A percentile compares a stretch with the other conserved stretches of the same genome.
These are phyloP conservation scores for Aspergillus piperis DNA, from an alignment of 2,329 filamentous ascomycete genomes.

Conservation along the genomic window DNA sequence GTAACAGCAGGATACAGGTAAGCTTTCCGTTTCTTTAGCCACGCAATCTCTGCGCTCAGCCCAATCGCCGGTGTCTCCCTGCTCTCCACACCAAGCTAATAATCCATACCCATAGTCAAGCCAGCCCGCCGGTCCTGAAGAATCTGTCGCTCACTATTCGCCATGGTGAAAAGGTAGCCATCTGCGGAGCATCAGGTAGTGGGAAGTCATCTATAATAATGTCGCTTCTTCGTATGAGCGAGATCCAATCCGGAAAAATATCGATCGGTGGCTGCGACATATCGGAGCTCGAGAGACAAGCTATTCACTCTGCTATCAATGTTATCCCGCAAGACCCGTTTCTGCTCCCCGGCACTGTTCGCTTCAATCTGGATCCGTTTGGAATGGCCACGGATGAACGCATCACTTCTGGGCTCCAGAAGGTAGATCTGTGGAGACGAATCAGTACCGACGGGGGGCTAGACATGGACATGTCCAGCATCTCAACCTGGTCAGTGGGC, in stretches of 20 bases:
- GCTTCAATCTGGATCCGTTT: slow-evolving; percentile 34
- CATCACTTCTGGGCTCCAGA: slow-evolving; percentile 14
- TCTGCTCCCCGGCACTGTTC: slow-evolving; percentile 24
- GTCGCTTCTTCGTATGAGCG: slow-evolving; percentile 25
- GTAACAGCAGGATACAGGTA: slow-evolving; percentile 12
- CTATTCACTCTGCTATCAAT: slow-evolving; percentile 22
- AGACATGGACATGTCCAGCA: slow-evolving; percentile 32
- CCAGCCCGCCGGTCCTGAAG: slow-evolving; percentile 21
- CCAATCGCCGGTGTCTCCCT: no score
- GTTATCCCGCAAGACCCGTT: slow-evolving; percentile 31
- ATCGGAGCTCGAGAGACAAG: slow-evolving; percentile 7
- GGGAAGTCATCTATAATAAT: slow-evolving; percentile 24
- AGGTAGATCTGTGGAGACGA: slow-evolving; percentile 26
- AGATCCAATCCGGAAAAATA: slow-evolving; percentile 29
- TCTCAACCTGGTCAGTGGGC: slow-evolving; percentile 63
- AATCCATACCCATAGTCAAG: neutral
- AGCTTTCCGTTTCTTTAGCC: neutral
- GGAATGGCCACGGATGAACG: slow-evolving; percentile 9
- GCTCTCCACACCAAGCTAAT: neutral
- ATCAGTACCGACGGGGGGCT: slow-evolving; percentile 26
- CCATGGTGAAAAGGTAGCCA: slow-evolving; percentile 32
- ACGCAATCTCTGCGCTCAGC: rapidly evolving
- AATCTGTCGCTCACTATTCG: slow-evolving; percentile 27
- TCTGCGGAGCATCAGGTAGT: slow-evolving; percentile 30
- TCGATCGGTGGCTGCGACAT: slow-evolving; percentile 27